Percentiles rank a stretch among this genome's conserved stretches.
phyloP scores from a whole-genome alignment of 768 basidiomycete species.

The Bullera alba region DNA sequence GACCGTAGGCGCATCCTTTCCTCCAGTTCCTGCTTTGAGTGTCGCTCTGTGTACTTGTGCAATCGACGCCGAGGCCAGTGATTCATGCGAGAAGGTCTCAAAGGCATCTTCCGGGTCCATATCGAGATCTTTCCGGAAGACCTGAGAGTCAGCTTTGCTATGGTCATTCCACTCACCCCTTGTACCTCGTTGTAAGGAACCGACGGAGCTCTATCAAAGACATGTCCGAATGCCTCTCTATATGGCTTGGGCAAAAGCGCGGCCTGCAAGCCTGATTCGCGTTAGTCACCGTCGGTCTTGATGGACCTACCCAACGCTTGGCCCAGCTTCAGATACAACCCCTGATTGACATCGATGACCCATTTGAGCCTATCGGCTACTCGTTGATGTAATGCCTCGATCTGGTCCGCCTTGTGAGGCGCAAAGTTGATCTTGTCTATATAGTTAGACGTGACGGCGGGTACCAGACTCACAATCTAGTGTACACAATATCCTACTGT shows the following conservation, averaged over 20 bases:
- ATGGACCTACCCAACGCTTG: conserved; percentile 32
- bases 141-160: conserved; percentile 15
- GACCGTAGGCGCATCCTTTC: conserved; percentile 48
- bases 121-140: conserved; percentile 52
- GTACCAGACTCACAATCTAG: conserved; percentile 37
- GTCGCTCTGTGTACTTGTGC: conserved; percentile 83
- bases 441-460: conserved; percentile 20
- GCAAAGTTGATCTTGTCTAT: conserved; percentile 88
- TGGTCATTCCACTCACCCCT: conserved; percentile 51
- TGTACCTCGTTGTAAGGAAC: conserved; percentile 66
- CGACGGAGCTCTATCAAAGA: conserved; percentile 85
- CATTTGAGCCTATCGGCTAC: conserved; percentile 70
- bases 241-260: conserved; percentile 75
- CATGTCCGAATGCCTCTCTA: conserved; percentile 67
- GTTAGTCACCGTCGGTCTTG: background rate
- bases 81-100: conserved; percentile 64
- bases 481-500: conserved; percentile 32
- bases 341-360: conserved; percentile 69
- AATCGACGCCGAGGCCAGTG: conserved; percentile 81
- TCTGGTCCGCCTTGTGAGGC: conserved; percentile 57
- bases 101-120: conserved; percentile 67
- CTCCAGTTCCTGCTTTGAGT: conserved; percentile 47
- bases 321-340: conserved; percentile 48
- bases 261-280: conserved; percentile 69
- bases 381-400: conserved; percentile 74